These are phyloP conservation scores for Monoraphidium neglectum DNA, from an alignment of 139 green algal genomes.

Conservation along the genomic window DNA sequence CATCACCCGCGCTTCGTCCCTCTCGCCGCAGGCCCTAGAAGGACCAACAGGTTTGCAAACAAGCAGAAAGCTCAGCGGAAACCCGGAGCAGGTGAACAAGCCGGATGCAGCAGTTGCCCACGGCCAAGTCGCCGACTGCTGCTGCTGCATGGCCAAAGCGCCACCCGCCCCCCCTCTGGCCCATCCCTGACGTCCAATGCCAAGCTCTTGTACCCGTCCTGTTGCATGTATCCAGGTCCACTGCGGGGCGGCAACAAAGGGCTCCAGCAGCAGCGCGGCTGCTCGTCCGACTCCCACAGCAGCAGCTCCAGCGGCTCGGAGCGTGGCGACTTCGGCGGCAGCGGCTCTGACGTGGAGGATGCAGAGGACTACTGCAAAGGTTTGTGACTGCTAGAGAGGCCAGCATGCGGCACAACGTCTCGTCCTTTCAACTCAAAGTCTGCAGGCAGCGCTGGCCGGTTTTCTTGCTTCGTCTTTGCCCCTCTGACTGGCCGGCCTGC, in stretches of 20 bases:
- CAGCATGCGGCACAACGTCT: neutral
- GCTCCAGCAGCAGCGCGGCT: neutral
- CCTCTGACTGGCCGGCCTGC: neutral
- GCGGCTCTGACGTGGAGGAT: slow-evolving; percentile 24
- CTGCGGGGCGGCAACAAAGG: neutral
- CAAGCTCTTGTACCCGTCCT: neutral
- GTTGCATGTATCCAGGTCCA: neutral
- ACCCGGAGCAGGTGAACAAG: too few species aligned
- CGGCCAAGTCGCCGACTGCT: too few species aligned
- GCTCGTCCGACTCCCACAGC: neutral
- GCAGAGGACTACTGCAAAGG: slow-evolving; percentile 34
- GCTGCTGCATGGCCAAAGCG: too few species aligned
- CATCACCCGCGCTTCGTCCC: too few species aligned
- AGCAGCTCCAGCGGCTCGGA: neutral
- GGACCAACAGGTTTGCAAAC: too few species aligned
- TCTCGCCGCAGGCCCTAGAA: too few species aligned
- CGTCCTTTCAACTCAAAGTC: neutral
- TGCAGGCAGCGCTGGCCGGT: neutral
- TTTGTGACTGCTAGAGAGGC: neutral
- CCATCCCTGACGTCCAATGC: neutral
- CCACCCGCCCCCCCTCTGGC: neutral
- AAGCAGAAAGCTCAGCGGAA: too few species aligned
- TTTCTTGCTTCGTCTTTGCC: neutral
- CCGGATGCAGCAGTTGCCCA: too few species aligned
- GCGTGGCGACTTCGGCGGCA: neutral